These are phyloP conservation scores for Pestalotiopsis sp. DNA, from an alignment of 2,329 filamentous ascomycete species.

Conservation along the genomic window DNA sequence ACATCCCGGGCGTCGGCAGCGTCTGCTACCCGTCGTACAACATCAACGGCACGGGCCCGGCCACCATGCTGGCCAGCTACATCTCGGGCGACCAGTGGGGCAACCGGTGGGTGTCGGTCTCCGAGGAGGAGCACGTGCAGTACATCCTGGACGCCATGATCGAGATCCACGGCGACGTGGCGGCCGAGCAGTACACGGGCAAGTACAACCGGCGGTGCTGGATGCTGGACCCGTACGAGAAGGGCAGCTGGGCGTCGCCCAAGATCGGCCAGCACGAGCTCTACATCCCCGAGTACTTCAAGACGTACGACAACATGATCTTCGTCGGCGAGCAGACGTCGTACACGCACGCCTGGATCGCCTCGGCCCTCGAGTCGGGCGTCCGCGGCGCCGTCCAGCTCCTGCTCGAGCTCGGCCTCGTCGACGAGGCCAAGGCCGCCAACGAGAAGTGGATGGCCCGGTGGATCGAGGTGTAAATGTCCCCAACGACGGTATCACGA, in stretches of 20 bases:
- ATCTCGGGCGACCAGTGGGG: conserved; percentile 42
- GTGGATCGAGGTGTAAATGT: conserved; percentile 55
- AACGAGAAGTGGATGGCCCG: conserved; percentile 70
- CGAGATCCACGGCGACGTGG: conserved; percentile 66
- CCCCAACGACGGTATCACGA: too few relatives aligned
- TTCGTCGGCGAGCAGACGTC: conserved; percentile 73
- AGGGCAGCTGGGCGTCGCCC: conserved; percentile 64
- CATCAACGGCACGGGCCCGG: conserved; percentile 65
- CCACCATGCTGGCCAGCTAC: conserved; percentile 65
- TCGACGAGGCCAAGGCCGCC: conserved; percentile 69
- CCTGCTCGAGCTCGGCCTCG: conserved; percentile 64
- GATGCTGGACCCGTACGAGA: conserved; percentile 62
- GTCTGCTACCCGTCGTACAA: conserved; percentile 71
- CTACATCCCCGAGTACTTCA: conserved; percentile 73
- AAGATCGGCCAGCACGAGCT: conserved; percentile 67
- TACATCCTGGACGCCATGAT: conserved; percentile 67
- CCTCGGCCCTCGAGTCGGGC: conserved; percentile 67
- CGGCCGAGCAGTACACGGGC: conserved; percentile 65
- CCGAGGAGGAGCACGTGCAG: conserved; percentile 63
- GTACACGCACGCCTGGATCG: conserved; percentile 74
- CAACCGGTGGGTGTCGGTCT: conserved; percentile 44
- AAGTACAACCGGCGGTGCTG: conserved; percentile 68
- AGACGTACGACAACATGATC: conserved; percentile 68
- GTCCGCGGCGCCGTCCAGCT: conserved; percentile 67
- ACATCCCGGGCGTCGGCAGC: conserved; percentile 63